phyloP scores from a whole-genome alignment of 140 eudicot genomes.

The Flaveria floridana region DNA sequence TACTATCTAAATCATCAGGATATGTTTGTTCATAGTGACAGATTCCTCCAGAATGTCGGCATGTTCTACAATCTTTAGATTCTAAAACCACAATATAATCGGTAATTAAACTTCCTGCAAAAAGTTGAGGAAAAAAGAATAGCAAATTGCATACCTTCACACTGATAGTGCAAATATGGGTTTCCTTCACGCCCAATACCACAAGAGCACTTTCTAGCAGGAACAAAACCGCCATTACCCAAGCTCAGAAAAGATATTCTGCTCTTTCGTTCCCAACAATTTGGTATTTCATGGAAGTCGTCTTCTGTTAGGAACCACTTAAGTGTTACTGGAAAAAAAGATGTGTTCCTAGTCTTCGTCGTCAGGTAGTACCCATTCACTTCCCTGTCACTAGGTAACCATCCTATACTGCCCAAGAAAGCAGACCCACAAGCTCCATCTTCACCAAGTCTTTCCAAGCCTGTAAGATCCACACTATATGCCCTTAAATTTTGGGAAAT shows the following conservation, averaged over 20 bases:
- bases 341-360: background rate
- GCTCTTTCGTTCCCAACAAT: background rate
- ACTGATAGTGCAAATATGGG: slow-evolving; percentile 23
- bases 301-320: slow-evolving; percentile 20
- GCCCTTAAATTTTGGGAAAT: slow-evolving; percentile 14
- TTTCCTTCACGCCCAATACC: slow-evolving; percentile 18
- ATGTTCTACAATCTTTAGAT: background rate
- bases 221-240: background rate
- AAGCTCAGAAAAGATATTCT: background rate
- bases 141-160: slow-evolving; percentile 17
- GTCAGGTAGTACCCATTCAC: background rate
- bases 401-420: background rate
- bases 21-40: slow-evolving; percentile 16
- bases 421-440: slow-evolving; percentile 26
- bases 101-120: slow-evolving; percentile 2
- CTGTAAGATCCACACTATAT: slow-evolving; percentile 14
- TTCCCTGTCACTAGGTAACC: background rate
- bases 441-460: slow-evolving; percentile 7
- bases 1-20: background rate
- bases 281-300: background rate
- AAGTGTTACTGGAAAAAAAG: slow-evolving; percentile 6
- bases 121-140: background rate
- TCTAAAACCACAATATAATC: slow-evolving; percentile 6
- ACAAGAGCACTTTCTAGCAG: slow-evolving; percentile 18
- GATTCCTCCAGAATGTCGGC: slow-evolving; percentile 8